Base-by-base conservation (phyloP, 1,284 basidiomycete genomes). In the Jaminaea rosea region DNA sequence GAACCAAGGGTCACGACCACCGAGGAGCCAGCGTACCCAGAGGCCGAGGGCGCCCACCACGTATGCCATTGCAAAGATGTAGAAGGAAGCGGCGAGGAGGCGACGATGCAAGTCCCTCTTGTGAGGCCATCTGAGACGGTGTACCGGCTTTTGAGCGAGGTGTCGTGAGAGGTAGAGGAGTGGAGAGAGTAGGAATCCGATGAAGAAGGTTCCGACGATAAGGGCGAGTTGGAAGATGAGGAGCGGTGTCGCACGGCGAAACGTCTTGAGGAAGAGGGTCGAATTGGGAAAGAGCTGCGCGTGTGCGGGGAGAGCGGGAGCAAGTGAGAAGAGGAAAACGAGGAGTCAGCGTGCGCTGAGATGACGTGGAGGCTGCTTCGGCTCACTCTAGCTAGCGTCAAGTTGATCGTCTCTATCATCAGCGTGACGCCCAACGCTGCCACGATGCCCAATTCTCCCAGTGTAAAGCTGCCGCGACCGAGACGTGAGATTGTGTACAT, bases 131-230 rank as follows among this genome's bases (percentile, higher is more conserved):
- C 84, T 83, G 19, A 96, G 81, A 3, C 92, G 85, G 66, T 90
- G 87, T 6, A 86, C 83, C 1, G 94, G 94, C 31, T 85, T 83
- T 66, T 89, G 89, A 0, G 93, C 92, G 55, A 94, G 86, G 70
- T 91, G 85, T 0, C 94, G 83, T 13, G 91, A 94, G 15, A 97
- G 81, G 50, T 91, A 86, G 15, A 99, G 84, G 9, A 98, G 79
- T 0, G 94, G 94, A 0, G 90, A 90, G n/a, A 98, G 82, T 10
- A 96, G 78, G 75, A 96, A 89, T 4, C 94, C 94, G 13, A 85
- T 84, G 23, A 97, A 79, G 53, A 98, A 83, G 0, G 90, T 87
- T 24, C 94, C 94, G 8, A 87, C 88, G 45, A 98, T 86, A 31
- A 98, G 80, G 0, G 94, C 90, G 36, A 93, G 81, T 73, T 98